Conservation (phyloP, 192 early-diverging fungal species). For the Pilaira anomala region DNA sequence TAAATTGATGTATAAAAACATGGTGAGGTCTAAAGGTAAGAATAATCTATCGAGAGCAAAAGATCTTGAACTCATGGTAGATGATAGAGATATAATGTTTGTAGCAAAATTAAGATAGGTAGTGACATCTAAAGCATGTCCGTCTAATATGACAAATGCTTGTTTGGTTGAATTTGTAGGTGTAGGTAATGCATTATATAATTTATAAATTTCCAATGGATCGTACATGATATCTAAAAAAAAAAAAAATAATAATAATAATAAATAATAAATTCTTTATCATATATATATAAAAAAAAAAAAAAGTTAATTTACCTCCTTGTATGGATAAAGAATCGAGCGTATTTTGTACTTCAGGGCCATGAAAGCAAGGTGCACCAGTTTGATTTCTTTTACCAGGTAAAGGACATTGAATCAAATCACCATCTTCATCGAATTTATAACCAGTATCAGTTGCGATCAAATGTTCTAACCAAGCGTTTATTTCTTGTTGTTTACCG, state of each 20-base stretch:
- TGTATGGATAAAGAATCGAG: slow-evolving; percentile 20
- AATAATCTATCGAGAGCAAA: slow-evolving; percentile 37
- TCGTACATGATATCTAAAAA: slow-evolving; percentile 28
- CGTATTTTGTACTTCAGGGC: not conserved
- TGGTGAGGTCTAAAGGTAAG: slow-evolving; percentile 28
- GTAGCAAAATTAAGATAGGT: slow-evolving; percentile 29
- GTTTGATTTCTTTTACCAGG: slow-evolving; percentile 28
- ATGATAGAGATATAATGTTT: slow-evolving; percentile 25
- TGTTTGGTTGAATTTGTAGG: slow-evolving; percentile 4
- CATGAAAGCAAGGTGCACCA: slow-evolving; percentile 33
- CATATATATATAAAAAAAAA: not conserved
- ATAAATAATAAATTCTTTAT: not conserved
- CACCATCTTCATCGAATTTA: slow-evolving; percentile 3
- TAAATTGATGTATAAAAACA: slow-evolving; percentile 32
- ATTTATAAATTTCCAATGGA: slow-evolving; percentile 3
- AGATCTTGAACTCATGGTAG: slow-evolving; percentile 22
- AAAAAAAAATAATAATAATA: slow-evolving; percentile 7
- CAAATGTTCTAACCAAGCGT: slow-evolving; percentile 31
- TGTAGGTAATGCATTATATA: slow-evolving; percentile 21
- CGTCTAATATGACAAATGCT: slow-evolving; percentile 32
- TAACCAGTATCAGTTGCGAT: slow-evolving; percentile 27
- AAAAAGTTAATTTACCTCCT: slow-evolving; percentile 28
- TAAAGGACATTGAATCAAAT: slow-evolving; percentile 19
- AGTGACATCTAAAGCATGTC: slow-evolving; percentile 39
- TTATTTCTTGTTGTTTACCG: slow-evolving; percentile 11